Evolutionary conservation across 1,139 yeast genomes (phyloP), one percentile per base, ranked within the genome.

Genomic region (Yamadazyma buinensis): DNA sequence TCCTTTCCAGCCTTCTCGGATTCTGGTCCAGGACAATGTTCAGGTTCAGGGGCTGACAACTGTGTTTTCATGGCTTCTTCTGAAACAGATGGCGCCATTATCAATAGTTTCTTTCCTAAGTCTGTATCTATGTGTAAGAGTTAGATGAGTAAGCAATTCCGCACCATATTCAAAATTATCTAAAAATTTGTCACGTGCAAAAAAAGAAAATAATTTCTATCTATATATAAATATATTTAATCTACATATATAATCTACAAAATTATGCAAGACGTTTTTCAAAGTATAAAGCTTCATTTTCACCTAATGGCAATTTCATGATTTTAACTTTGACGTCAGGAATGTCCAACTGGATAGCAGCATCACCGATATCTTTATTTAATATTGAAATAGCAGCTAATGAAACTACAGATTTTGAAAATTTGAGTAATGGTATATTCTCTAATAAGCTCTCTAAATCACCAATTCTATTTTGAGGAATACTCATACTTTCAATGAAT

Each of bases 11-110:
- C 98, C 36, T 66, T 63, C 46, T 87, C 96, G 2, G 95, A 84
- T 54, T 90, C 96, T 1, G 97, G 95, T 0, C 98, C 99, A 0
- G 98, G 98, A 65, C 99, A 92, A 59, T 92, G 97, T 52, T 88
- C 97, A 2, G 97, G 96, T 88, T 2, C 85, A 10, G 34, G 82
- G 0, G 75, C 75, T 33, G 53, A 50, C 20, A 68, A 55, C 41
- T 61, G 57, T 3, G 60, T 40, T n/a, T 34, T 37, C 3, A 42
- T 35, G 20, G 40, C 40, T 32, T 43, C 45, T 28, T 42, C 35
- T 13, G 43, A 35, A 12, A 43, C 42, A 13, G 55, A 42, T 13
- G 62, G 62, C 17, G 61, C 48, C 62, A 57, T 57, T 17, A 5
- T 17, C 7, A 17, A n/a, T n/a, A n/a, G n/a, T n/a, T n/a, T n/a